Base-by-base conservation (phyloP, 495 filamentous ascomycete genomes). In the Podospora fimiseda region DNA sequence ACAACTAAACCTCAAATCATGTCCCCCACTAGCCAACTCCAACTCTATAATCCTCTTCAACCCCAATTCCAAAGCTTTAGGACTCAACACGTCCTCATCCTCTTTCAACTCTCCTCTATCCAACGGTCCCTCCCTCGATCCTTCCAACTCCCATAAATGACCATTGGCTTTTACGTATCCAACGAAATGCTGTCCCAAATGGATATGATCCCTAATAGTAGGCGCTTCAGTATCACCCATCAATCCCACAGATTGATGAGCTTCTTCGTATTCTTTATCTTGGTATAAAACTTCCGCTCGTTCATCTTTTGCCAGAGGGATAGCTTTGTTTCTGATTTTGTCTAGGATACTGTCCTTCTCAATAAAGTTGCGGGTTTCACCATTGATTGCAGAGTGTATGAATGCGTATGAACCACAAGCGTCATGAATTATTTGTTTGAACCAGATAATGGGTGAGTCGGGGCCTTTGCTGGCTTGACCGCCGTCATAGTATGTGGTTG, bases 401-500 rank as follows among this genome's bases (percentile, higher is more conserved):
- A 95, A 70, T 0, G 85, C 90, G 68, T 93, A 90, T 43, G 89
- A 77, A 1, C 90, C 91, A 70, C 91, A 96, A 2, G 89, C 85
- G 66, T 95, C 82, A 44, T 82, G 76, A 65, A 96, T 96, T 0
- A 89, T 95, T 59, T 96, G 90, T 61, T 87, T 85, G 73, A 89
- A 95, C 90, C 90, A 95, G 46, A 90, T 77, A 13, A 79, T 67
- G 39, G 74, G 74, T 54, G 79, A 73, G 16, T 58, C 63, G 5
- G 27, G 27, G 6, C 60, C 62, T 20, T 72, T 78, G 33, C 37
- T 20, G 9, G 51, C 41, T 18, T 41, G 11, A 15, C 50, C 47
- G 14, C 51, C 56, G 24, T 21, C 37, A 21, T 54, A 54, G 43
- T 55, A 55, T 6, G 2, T 22, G 18, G 8, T 22, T 4, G 55